Conservation (phyloP, 306 rosid species). For the Luffa aegyptiaca region DNA sequence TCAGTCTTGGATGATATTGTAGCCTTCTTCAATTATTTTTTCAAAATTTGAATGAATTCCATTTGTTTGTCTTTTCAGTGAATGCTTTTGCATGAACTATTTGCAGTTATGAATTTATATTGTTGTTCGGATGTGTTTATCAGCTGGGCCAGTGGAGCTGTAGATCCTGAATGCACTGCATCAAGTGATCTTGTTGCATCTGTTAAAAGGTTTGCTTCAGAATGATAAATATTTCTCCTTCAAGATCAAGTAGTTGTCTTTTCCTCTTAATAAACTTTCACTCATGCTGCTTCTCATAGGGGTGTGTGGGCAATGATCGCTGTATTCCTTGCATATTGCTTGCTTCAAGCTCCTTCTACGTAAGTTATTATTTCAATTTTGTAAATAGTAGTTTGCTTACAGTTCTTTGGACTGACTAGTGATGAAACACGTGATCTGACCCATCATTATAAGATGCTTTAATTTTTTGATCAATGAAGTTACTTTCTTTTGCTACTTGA, state of each 20-base stretch:
- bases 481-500: not conserved
- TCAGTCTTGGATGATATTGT: not conserved
- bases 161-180: constrained; percentile 74
- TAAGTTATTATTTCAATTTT: constrained; percentile 30
- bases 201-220: constrained; percentile 61
- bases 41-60: not conserved
- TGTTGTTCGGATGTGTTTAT: constrained; percentile 1
- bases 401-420: not conserved
- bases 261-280: not conserved
- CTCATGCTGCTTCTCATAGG: constrained; percentile 40
- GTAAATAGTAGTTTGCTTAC: not conserved
- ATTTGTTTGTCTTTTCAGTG: not conserved
- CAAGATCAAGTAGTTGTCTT: not conserved
- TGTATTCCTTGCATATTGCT: constrained; percentile 91
- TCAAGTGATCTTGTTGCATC: constrained; percentile 87
- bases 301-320: constrained; percentile 98
- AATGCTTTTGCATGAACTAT: not conserved
- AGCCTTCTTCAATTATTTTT: not conserved
- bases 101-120: not conserved
- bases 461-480: not conserved
- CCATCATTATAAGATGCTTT: not conserved
- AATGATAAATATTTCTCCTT: not conserved
- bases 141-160: constrained; percentile 97
- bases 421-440: not conserved
- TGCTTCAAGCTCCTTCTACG: constrained; percentile 99